Evolutionary conservation across 257 asterid species (phyloP), one percentile per base, ranked within the genome.

Genomic region (Thymus quinquecostatus): DNA sequence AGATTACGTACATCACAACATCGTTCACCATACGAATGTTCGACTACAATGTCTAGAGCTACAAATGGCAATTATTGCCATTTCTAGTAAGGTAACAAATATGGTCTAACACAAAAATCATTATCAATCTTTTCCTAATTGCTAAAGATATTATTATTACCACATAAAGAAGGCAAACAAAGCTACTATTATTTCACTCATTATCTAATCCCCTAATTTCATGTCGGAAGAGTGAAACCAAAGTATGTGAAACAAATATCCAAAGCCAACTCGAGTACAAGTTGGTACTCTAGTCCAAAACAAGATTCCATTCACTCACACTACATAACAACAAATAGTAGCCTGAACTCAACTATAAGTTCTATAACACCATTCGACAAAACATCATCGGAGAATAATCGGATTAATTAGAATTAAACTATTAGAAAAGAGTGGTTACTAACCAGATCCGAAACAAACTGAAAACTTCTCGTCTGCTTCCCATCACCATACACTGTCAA

Each of bases 401-500:
- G 6, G 8, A 34, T 34, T 29, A 56, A 69, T 12, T 2, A 44
- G 6, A 44, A 5, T 29, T 28, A 8, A 8, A 12, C 3, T 21
- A 21, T 21, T 21, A 21, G 4, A 3, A 3, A 36, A 62, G 33
- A 41, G 51, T 43, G 54, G 81, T 84, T 73, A 93, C 97, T 84
- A 71, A 93, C 98, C 94, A 93, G 79, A 83, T 93, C 98, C n/a
- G 98, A 91, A 75, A 93, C 98, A 63, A 43, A 93, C 82, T 94
- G 99, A 76, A 94, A 94, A 72, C 99, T 94, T 78, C 99, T 88
- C 14, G 99, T 94, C 64, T 94, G 99, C 74, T 91, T 91, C 61
- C 99, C 99, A 71, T 94, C 99, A 50, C 99, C 99, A 77, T 94
- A 94, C 33, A 94, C 97, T 4, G 98, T 91, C 76, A 94, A 79